Evolutionary conservation across 441 rosid species (phyloP).

Genomic region (Capsella rubella): DNA sequence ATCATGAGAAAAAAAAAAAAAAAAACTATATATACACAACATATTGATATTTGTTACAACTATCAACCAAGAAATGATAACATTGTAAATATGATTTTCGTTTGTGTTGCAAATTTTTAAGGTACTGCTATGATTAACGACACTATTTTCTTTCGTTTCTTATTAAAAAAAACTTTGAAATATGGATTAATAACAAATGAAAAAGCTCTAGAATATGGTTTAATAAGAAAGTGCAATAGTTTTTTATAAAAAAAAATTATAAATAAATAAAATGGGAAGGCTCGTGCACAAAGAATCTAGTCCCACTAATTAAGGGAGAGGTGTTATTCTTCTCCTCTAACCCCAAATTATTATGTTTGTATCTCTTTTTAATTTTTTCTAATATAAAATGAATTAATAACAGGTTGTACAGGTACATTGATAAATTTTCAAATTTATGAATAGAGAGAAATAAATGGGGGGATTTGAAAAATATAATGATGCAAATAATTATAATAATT

Average conservation of each 20-base stretch:
- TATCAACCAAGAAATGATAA: too few species aligned
- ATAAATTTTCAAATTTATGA: not conserved
- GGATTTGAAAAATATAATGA: not conserved
- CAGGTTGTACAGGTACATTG: constrained; percentile 31
- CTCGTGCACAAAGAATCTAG: constrained; percentile 37
- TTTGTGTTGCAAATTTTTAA: too few species aligned
- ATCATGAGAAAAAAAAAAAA: too few species aligned
- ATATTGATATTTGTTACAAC: too few species aligned
- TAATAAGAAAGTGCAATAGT: not conserved
- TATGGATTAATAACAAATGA: not conserved
- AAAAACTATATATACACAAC: too few species aligned
- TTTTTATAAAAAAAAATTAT: not conserved
- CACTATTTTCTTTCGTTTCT: too few species aligned
- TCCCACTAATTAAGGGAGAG: constrained; percentile 35
- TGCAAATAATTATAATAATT: too few species aligned
- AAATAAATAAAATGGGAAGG: not conserved
- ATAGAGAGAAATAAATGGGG: not conserved
- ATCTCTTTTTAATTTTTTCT: constrained; percentile 15
- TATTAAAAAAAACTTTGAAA: too few species aligned
- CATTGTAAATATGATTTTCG: too few species aligned
- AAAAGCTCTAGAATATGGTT: too few species aligned
- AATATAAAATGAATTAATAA: not conserved
- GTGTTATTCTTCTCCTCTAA: constrained; percentile 43
- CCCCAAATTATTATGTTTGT: constrained; percentile 37
- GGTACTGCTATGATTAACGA: too few species aligned